Evolutionary conservation across 2,329 filamentous ascomycete genomes (phyloP).

Genomic region (Aspergillus aculeatinus): DNA sequence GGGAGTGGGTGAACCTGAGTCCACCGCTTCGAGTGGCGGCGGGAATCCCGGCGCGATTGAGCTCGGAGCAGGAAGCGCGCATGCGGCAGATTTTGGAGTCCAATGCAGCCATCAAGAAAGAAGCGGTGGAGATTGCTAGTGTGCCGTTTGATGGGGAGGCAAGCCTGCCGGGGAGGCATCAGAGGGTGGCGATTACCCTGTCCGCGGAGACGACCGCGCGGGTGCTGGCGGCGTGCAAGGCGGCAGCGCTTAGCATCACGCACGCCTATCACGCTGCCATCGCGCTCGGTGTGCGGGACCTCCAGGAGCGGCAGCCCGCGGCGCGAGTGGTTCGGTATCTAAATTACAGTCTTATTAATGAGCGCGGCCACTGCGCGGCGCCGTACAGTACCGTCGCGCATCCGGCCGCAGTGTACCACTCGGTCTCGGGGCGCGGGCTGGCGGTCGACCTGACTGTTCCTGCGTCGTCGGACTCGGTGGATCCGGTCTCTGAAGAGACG

Average conservation of each 20-base stretch:
- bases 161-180: slow-evolving; percentile 20
- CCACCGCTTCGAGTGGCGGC: slow-evolving; percentile 25
- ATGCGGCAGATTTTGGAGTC: slow-evolving; percentile 11
- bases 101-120: slow-evolving; percentile 15
- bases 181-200: slow-evolving; percentile 20
- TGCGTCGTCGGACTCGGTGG: neutral
- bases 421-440: slow-evolving; percentile 23
- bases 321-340: slow-evolving; percentile 24
- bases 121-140: slow-evolving; percentile 18
- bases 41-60: slow-evolving; percentile 13
- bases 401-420: slow-evolving; percentile 25
- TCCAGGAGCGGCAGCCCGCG: slow-evolving; percentile 11
- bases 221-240: slow-evolving; percentile 18
- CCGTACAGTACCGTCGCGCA: slow-evolving; percentile 21
- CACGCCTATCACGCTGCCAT: slow-evolving; percentile 28
- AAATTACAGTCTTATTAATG: slow-evolving; percentile 26
- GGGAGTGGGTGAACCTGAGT: slow-evolving; percentile 24
- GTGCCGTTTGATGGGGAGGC: slow-evolving; percentile 16
- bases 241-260: slow-evolving; percentile 18
- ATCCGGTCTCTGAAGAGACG: neutral
- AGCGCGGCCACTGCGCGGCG: slow-evolving; percentile 19
- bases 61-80: slow-evolving; percentile 8
- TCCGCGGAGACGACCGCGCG: slow-evolving; percentile 12
- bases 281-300: slow-evolving; percentile 19
- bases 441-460: slow-evolving; percentile 22